Evolutionary conservation across 2,329 filamentous ascomycete genomes (phyloP).

Genomic region (Fusarium lateritium): DNA sequence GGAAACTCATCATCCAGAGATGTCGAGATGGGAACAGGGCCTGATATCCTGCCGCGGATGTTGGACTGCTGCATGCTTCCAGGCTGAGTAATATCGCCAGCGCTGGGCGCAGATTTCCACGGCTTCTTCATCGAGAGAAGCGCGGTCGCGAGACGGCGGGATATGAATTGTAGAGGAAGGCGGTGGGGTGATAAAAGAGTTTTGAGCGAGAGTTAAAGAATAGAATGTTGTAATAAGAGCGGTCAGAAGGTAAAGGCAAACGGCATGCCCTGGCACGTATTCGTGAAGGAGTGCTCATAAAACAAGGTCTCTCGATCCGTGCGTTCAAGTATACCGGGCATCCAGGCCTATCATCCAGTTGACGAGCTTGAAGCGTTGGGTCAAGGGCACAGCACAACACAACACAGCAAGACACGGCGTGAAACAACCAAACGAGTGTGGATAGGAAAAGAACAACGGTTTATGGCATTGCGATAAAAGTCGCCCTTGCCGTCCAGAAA

Average conservation of each 20-base stretch:
- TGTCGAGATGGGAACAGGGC: constrained; percentile 70
- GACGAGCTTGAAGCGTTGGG: constrained; percentile 31
- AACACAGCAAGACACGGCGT: constrained; percentile 23
- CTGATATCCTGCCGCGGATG: constrained; percentile 72
- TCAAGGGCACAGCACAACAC: constrained; percentile 23
- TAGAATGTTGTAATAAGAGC: constrained; percentile 32
- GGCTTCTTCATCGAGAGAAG: constrained; percentile 57
- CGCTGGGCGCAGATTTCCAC: constrained; percentile 62
- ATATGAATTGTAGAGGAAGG: constrained; percentile 11
- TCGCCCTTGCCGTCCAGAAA: constrained; percentile 46
- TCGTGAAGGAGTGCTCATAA: constrained; percentile 40
- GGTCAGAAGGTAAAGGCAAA: constrained; percentile 31
- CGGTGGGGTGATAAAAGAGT: constrained; percentile 22
- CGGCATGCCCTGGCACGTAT: constrained; percentile 43
- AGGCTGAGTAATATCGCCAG: constrained; percentile 47
- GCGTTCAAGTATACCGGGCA: constrained; percentile 47
- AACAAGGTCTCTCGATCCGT: constrained; percentile 45
- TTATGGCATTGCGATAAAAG: constrained; percentile 49
- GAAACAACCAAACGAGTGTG: constrained; percentile 45
- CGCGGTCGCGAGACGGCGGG: constrained; percentile 2
- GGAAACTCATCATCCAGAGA: constrained; percentile 68
- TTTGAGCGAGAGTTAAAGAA: constrained; percentile 27
- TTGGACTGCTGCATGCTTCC: constrained; percentile 58
- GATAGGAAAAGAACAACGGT: constrained; percentile 34
- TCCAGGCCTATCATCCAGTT: constrained; percentile 45